A percentile compares a stretch with the other conserved stretches of the same genome.
phyloP scores from a whole-genome alignment of 2,329 filamentous ascomycete genomes.

The Amesomyces nigricolor region DNA sequence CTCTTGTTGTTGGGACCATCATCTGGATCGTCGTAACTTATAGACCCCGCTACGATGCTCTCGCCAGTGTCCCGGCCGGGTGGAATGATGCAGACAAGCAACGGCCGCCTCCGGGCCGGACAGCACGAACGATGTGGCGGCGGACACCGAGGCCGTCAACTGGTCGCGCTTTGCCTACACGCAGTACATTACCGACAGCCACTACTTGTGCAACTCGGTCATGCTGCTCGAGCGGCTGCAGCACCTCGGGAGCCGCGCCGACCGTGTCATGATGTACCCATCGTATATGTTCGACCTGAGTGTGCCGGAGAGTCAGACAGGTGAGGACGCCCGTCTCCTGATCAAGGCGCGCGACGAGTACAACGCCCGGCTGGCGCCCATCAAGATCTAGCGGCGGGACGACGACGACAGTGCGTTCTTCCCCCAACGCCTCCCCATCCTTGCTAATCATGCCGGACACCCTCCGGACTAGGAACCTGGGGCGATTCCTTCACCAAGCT shows the following conservation, averaged over 20 bases:
- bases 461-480: slow-evolving; percentile 37
- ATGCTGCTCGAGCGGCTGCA: slow-evolving; percentile 2
- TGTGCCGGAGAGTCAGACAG: background rate
- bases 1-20: background rate
- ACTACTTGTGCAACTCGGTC: background rate
- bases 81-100: background rate
- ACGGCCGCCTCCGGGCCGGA: background rate
- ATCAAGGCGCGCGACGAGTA: slow-evolving; percentile 19
- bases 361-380: slow-evolving; percentile 12
- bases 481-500: slow-evolving; percentile 62
- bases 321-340: slow-evolving; percentile 10
- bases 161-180: too few relatives aligned
- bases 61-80: background rate
- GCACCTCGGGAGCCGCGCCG: slow-evolving; percentile 6
- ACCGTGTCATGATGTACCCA: slow-evolving; percentile 18
- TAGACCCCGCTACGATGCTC: background rate
- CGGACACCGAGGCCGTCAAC: too few relatives aligned
- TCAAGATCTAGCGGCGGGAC: slow-evolving; percentile 6
- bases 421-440: background rate
- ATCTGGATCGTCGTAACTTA: background rate
- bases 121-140: too few relatives aligned
- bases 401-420: slow-evolving; percentile 4
- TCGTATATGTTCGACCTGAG: slow-evolving; percentile 6
- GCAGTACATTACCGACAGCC: too few relatives aligned
- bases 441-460: too few relatives aligned